Base-by-base conservation (phyloP, 441 rosid genomes). In the Melastoma candidum region DNA sequence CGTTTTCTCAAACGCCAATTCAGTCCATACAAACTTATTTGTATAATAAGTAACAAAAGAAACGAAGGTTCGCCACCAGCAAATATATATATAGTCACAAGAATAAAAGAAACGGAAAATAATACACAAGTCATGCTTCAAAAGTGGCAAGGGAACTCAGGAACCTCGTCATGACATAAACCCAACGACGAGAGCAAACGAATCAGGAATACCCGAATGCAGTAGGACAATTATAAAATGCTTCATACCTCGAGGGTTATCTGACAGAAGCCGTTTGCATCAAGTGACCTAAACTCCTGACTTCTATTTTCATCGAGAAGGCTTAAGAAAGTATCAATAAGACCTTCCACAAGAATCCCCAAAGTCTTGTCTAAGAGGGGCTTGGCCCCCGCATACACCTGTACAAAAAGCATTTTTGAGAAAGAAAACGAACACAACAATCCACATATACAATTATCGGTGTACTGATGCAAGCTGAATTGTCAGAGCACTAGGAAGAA, bases 331-430 rank as follows among this genome's bases (percentile, higher is more conserved):
- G 90, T 92, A 71, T 92, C 98, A 13, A 92, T 75, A 44, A 92
- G 86, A 66, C 98, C 97, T 81, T 92, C 97, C 49, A 92, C 92
- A 49, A 92, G 84, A 61, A 84, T 84, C 46, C 98, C 95, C 26
- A 92, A 92, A n/a, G 90, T 84, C 85, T 81, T 92, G 53, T 88
- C 98, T 69, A 92, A 66, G 27, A 88, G 76, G 29, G 95, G 98
- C 76, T 88, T 88, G 53, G 95, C 95, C 62, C 98, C 94, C 54
- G 92, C 81, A 78, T 83, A 92, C 61, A 88, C 97, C 98, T 87
- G 71, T 4, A 36, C 41, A 36, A 36, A 29, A 36, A 36, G 6
- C 41, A 36, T 4, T 36, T 9, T 36, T 36, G 41, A 36, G 8
- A 36, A 36, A 36, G 8, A 4, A 36, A 36, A 2, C 7, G 41